Evolutionary conservation across 768 basidiomycete genomes (phyloP).

Genomic region (Boletus rubropictus): DNA sequence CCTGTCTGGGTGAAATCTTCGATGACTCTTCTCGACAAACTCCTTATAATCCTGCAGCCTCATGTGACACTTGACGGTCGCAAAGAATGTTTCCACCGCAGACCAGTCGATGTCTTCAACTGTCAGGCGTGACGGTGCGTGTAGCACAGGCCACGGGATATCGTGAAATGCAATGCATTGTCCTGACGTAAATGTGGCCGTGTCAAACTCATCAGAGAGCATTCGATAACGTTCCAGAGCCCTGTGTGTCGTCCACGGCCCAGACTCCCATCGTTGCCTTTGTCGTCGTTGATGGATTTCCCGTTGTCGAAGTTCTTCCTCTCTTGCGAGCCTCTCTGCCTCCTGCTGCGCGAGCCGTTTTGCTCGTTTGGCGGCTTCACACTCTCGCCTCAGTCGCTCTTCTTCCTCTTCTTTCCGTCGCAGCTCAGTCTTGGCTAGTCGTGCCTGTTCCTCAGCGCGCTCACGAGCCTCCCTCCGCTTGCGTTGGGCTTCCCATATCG

Average conservation of each 20-base stretch:
- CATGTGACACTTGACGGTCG: constrained; percentile 45
- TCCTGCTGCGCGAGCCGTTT: constrained; percentile 20
- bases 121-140: constrained; percentile 44
- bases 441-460: constrained; percentile 38
- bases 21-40: constrained; percentile 65
- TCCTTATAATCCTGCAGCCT: constrained; percentile 55
- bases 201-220: constrained; percentile 60
- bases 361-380: constrained; percentile 25
- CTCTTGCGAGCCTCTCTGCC: constrained; percentile 27
- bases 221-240: constrained; percentile 67
- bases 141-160: constrained; percentile 74
- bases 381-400: constrained; percentile 20
- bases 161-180: constrained; percentile 53
- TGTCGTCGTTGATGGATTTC: constrained; percentile 42
- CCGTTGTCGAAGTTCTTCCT: constrained; percentile 35
- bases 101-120: constrained; percentile 68
- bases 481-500: constrained; percentile 54
- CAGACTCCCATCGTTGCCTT: constrained; percentile 50
- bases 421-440: constrained; percentile 31
- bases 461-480: constrained; percentile 41
- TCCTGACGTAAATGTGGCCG: constrained; percentile 46
- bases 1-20: constrained; percentile 74
- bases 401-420: constrained; percentile 34
- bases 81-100: constrained; percentile 68
- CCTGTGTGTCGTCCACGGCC: constrained; percentile 56